These are phyloP conservation scores for Globisporangium spinosum DNA, from an alignment of 352 stramenopile genomes.

Conservation along the genomic window DNA sequence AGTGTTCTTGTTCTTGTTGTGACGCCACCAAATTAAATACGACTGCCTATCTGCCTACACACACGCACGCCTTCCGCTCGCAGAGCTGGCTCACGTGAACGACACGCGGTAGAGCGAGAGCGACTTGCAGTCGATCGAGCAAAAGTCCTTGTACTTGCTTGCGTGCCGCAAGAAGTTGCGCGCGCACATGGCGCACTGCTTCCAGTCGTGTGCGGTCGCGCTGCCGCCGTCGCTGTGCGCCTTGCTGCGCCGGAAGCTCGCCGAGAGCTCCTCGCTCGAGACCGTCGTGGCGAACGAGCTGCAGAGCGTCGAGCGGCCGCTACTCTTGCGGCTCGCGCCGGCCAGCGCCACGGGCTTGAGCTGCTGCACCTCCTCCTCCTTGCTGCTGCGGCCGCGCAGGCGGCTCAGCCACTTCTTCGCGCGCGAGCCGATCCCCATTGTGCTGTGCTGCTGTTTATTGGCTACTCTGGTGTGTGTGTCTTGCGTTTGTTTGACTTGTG, in stretches of 20 bases:
- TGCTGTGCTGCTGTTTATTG: not conserved
- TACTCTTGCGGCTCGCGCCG: constrained; percentile 53
- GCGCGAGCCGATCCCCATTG: constrained; percentile 44
- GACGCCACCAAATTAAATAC: constrained; percentile 15
- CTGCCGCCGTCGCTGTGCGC: constrained; percentile 40
- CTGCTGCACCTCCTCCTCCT: constrained; percentile 54
- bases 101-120: constrained; percentile 44
- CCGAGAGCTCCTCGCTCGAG: constrained; percentile 31
- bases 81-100: constrained; percentile 3
- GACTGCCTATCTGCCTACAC: not conserved
- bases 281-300: constrained; percentile 56
- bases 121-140: constrained; percentile 79
- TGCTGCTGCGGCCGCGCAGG: constrained; percentile 40
- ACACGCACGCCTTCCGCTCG: not conserved
- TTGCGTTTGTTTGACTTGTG: not conserved
- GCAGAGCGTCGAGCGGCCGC: constrained; percentile 49
- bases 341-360: constrained; percentile 65
- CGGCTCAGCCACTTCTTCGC: constrained; percentile 49
- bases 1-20: constrained; percentile 5
- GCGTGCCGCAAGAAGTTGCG: constrained; percentile 52
- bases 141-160: constrained; percentile 57
- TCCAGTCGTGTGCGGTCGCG: constrained; percentile 24
- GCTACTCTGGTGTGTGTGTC: not conserved
- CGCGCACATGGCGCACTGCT: constrained; percentile 53
- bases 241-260: constrained; percentile 34